These are phyloP conservation scores for Excoecaria agallocha DNA, from an alignment of 345 rosid species.

Conservation along the genomic window DNA sequence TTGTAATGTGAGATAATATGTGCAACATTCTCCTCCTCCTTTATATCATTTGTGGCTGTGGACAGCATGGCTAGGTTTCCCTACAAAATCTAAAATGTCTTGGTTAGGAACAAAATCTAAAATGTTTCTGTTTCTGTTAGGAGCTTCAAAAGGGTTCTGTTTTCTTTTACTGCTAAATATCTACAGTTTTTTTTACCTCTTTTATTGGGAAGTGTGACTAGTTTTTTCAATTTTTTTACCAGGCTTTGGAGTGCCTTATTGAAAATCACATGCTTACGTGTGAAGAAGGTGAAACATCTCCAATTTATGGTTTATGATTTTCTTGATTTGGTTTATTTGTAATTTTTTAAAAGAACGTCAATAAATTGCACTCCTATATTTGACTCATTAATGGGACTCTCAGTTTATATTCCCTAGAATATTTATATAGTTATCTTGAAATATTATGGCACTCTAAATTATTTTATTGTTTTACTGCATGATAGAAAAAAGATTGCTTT, in stretches of 20 bases:
- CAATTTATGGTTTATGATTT: background rate
- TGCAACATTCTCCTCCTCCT: background rate
- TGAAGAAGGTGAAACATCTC: slow-evolving; percentile 66
- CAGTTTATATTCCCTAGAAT: background rate
- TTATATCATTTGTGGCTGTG: slow-evolving; percentile 10
- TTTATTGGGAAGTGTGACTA: background rate
- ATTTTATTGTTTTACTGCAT: slow-evolving; percentile 12
- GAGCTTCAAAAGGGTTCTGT: background rate
- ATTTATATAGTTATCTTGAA: background rate
- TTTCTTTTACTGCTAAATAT: background rate
- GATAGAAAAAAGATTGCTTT: slow-evolving; percentile 69
- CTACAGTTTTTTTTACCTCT: background rate
- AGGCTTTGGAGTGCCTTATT: slow-evolving; percentile 96
- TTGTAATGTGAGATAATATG: background rate
- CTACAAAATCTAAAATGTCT: background rate
- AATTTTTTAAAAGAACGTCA: background rate
- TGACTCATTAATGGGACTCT: background rate
- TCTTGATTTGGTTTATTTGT: background rate
- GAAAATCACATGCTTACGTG: slow-evolving; percentile 94
- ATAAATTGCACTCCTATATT: background rate
- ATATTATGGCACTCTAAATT: background rate
- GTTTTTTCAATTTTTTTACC: slow-evolving; percentile 28
- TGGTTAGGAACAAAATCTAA: too few species aligned
- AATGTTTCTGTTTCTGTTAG: background rate
- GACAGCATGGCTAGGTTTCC: background rate